Evolutionary conservation across 1,139 yeast genomes (phyloP), one percentile per base, ranked within the genome.

Genomic region (Yueomyces sp.): DNA sequence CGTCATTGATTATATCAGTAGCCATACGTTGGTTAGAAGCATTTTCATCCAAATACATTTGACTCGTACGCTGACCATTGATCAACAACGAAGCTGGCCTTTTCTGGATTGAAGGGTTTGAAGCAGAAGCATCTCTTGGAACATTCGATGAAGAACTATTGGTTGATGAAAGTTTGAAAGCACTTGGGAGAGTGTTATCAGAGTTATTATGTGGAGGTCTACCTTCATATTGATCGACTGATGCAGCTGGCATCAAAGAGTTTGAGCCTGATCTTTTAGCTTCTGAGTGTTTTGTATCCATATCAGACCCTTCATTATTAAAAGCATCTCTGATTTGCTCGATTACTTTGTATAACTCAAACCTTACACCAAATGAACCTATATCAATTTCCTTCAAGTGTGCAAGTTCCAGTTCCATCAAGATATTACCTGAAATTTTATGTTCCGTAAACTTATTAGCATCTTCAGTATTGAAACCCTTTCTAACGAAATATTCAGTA

Each of bases 351-450:
- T 78, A 80, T 36, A 93, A 75, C 61, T 89, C 96, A 63, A 87
- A 91, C 48, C 99, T 71, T 1, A 96, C 87, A 28, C 99, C 99
- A 67, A 91, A 91, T 3, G 95, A 84, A 42, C 78, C 72, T 41
- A 91, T 91, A 47, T 87, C 97, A 46, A 91, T 69, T 60, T 91
- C 98, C 60, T 91, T 91, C 56, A 91, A 70, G 56, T 84, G 84
- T 1, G 86, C 74, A 50, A 89, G 70, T 57, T 89, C 96, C 50
- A 93, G 70, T 60, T 89, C 95, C 44, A 91, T 68, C 42, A 91
- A 66, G 41, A 91, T 89, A 2, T 76, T 68, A 12, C 98, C 98
- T 0, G 89, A 81, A 46, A 91, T 86, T 55, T 86, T 84, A 64
- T 93, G 98, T 50, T 79, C 74, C 3, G 81, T 76, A 62, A 93